Percentiles rank a stretch among this genome's conserved stretches.
Conservation (phyloP, 345 rosid species). For the Citrus australasica region DNA sequence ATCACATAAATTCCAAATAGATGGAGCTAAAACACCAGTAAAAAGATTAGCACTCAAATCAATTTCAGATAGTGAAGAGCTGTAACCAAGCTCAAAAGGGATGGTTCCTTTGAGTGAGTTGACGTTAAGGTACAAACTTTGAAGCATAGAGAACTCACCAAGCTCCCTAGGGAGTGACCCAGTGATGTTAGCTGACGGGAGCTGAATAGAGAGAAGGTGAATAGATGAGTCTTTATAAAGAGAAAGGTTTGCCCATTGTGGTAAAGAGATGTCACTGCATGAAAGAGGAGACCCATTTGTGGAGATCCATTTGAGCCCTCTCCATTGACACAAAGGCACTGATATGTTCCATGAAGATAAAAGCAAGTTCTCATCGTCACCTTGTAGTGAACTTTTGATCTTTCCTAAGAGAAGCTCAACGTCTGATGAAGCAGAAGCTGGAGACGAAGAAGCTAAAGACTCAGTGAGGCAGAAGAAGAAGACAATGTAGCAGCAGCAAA, state of each 20-base stretch:
- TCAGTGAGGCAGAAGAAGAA: slow-evolving; percentile 25
- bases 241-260: slow-evolving; percentile 65
- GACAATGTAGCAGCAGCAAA: slow-evolving; percentile 27
- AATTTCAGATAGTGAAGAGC: slow-evolving; percentile 73
- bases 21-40: slow-evolving; percentile 71
- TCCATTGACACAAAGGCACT: slow-evolving; percentile 92
- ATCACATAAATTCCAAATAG: slow-evolving; percentile 92
- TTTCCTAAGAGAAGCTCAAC: slow-evolving; percentile 70
- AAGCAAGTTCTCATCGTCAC: slow-evolving; percentile 72
- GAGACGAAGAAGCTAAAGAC: slow-evolving; percentile 32
- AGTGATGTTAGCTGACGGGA: slow-evolving; percentile 94
- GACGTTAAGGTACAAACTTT: slow-evolving; percentile 69
- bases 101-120: slow-evolving; percentile 74
- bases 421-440: slow-evolving; percentile 50
- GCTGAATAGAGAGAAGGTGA: slow-evolving; percentile 75
- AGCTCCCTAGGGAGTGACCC: slow-evolving; percentile 91
- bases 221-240: slow-evolving; percentile 70
- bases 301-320: slow-evolving; percentile 94
- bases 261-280: slow-evolving; percentile 59
- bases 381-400: slow-evolving; percentile 76
- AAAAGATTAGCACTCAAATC: slow-evolving; percentile 67
- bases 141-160: slow-evolving; percentile 86
- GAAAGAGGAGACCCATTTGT: slow-evolving; percentile 56
- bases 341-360: slow-evolving; percentile 90
- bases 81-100: slow-evolving; percentile 93